phyloP scores from a whole-genome alignment of 129 eudicot genomes.

The Saussurea involucrata region DNA sequence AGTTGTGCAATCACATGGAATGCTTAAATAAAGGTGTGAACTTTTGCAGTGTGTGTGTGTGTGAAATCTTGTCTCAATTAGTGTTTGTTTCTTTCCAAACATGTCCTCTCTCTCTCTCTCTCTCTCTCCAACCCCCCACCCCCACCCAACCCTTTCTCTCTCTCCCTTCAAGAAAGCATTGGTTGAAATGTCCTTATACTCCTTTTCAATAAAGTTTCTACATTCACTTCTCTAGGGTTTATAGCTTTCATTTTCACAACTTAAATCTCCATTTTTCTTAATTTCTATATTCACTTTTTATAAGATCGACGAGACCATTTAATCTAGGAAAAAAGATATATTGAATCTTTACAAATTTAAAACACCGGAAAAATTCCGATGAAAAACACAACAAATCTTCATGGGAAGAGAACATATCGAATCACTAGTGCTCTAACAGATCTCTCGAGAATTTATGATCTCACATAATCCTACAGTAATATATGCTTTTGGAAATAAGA shows the following conservation, averaged over 20 bases:
- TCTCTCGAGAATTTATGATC: background rate
- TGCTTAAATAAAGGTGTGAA: conserved; percentile 26
- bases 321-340: background rate
- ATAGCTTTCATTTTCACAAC: background rate
- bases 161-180: conserved; percentile 18
- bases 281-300: no score
- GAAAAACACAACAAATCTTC: background rate
- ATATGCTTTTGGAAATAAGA: no score
- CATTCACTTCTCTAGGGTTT: conserved; percentile 2
- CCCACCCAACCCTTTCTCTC: no score
- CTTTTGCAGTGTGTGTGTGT: conserved; percentile 17
- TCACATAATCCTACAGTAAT: no score
- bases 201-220: conserved; percentile 19
- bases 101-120: background rate
- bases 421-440: background rate
- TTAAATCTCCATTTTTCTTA: background rate
- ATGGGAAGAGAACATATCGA: no score
- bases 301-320: background rate
- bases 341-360: background rate
- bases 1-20: conserved; percentile 29
- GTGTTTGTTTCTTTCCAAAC: conserved; percentile 21
- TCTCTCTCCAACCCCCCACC: no score
- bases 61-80: conserved; percentile 24
- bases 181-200: conserved; percentile 24
- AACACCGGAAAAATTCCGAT: background rate